A percentile compares a stretch with the other conserved stretches of the same genome.
These are phyloP conservation scores for Erysimum pusillum DNA, from an alignment of 441 rosid genomes.

Conservation along the genomic window DNA sequence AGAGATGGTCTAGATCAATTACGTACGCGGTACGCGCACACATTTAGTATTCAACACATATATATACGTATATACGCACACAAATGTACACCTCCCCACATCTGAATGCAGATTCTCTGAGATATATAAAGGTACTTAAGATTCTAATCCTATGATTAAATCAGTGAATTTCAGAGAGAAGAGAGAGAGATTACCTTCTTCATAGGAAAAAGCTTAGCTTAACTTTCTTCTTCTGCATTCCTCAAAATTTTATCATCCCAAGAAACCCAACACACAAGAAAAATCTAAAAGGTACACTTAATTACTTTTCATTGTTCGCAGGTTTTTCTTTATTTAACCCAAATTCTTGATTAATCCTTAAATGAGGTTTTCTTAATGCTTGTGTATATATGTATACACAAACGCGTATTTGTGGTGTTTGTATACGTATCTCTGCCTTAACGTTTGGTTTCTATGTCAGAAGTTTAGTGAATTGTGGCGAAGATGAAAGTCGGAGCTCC, in stretches of 20 bases:
- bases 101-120: constrained; percentile 25
- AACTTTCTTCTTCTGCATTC: constrained; percentile 46
- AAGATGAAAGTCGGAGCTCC: constrained; percentile 46
- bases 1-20: constrained; percentile 45
- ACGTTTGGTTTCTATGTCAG: constrained; percentile 21
- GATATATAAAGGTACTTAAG: constrained; percentile 38
- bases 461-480: constrained; percentile 34
- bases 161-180: constrained; percentile 22
- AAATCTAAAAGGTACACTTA: constrained; percentile 34
- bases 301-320: constrained; percentile 1
- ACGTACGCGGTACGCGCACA: constrained; percentile 41
- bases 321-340: neutral
- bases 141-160: constrained; percentile 45
- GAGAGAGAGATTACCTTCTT: constrained; percentile 42
- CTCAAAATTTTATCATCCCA: constrained; percentile 34
- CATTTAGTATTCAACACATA: constrained; percentile 18
- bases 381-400: constrained; percentile 14
- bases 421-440: constrained; percentile 4
- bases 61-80: neutral
- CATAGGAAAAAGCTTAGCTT: constrained; percentile 36
- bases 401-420: constrained; percentile 6
- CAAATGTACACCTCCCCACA: constrained; percentile 11
- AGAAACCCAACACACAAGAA: constrained; percentile 44
- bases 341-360: constrained; percentile 6
- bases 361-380: constrained; percentile 7